phyloP scores from a whole-genome alignment of 306 rosid genomes.

The Leucaena leucocephala region DNA sequence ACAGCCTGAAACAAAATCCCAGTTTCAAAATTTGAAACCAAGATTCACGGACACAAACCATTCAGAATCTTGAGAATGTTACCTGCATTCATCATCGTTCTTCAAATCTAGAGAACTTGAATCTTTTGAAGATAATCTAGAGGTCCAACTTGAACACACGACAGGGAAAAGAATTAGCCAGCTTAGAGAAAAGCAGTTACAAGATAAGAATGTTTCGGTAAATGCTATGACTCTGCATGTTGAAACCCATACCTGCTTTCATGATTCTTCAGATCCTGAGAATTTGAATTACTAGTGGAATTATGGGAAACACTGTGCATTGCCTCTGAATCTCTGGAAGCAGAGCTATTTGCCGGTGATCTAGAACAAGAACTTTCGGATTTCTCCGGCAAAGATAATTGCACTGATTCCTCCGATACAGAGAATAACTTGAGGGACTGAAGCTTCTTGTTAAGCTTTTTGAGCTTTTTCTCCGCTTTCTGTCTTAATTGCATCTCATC shows the following conservation, averaged over 20 bases:
- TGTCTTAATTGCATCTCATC: constrained; percentile 65
- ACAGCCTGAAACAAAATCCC: constrained; percentile 44
- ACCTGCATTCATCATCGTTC: constrained; percentile 37
- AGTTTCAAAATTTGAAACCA: constrained; percentile 14
- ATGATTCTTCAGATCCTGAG: constrained; percentile 45
- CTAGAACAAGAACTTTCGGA: constrained; percentile 51
- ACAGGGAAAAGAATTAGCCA: neutral
- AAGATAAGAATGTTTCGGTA: neutral
- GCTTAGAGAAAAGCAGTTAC: constrained; percentile 3
- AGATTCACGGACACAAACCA: neutral
- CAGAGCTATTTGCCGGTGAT: constrained; percentile 43
- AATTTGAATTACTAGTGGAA: constrained; percentile 37
- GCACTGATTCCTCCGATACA: constrained; percentile 44
- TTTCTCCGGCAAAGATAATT: constrained; percentile 53
- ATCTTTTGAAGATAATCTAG: constrained; percentile 15
- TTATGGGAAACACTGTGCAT: constrained; percentile 38
- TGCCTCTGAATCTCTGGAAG: constrained; percentile 47
- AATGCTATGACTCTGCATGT: constrained; percentile 14
- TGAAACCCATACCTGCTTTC: constrained; percentile 52
- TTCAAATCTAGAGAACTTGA: constrained; percentile 30
- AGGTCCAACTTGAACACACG: neutral
- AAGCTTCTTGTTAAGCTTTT: constrained; percentile 60
- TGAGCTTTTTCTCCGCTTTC: constrained; percentile 74
- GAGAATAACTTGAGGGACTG: constrained; percentile 48
- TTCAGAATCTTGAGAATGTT: neutral